Percentiles rank a stretch among this genome's conserved stretches.
Conservation (phyloP, 495 filamentous ascomycete species). For the Penicillium macrosclerotiorum region DNA sequence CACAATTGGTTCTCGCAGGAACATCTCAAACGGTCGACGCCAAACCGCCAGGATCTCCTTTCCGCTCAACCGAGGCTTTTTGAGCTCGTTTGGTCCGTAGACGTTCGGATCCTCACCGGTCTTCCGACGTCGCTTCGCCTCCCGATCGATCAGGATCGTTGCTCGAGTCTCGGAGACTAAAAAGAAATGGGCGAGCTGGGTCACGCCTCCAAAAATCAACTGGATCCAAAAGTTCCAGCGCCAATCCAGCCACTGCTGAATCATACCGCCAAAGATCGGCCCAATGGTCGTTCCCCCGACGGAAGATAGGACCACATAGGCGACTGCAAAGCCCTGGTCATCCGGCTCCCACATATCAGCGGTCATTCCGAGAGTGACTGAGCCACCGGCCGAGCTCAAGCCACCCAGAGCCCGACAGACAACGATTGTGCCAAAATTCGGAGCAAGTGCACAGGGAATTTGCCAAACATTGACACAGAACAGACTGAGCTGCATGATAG, state of each 20-base stretch:
- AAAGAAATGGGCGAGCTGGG: too few species aligned
- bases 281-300: slow-evolving; percentile 73
- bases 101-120: slow-evolving; percentile 57
- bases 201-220: slow-evolving; percentile 71
- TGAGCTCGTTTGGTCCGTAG: slow-evolving; percentile 63
- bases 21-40: slow-evolving; percentile 75
- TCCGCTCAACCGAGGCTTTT: slow-evolving; percentile 45
- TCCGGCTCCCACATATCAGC: slow-evolving; percentile 78
- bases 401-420: slow-evolving; percentile 67
- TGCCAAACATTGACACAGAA: slow-evolving; percentile 75
- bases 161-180: slow-evolving; percentile 68
- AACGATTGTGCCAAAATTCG: slow-evolving; percentile 66
- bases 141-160: slow-evolving; percentile 63
- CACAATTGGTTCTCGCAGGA: slow-evolving; percentile 74
- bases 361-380: slow-evolving; percentile 82
- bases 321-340: slow-evolving; percentile 62
- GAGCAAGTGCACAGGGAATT: slow-evolving; percentile 67
- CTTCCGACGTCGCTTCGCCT: slow-evolving; percentile 63
- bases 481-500: slow-evolving; percentile 66
- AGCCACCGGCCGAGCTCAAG: slow-evolving; percentile 72
- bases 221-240: slow-evolving; percentile 81
- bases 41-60: slow-evolving; percentile 60
- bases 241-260: slow-evolving; percentile 65
- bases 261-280: slow-evolving; percentile 76
- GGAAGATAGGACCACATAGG: slow-evolving; percentile 74